Base-by-base conservation (phyloP, 2,329 filamentous ascomycete genomes). In the Alternaria arbusti region DNA sequence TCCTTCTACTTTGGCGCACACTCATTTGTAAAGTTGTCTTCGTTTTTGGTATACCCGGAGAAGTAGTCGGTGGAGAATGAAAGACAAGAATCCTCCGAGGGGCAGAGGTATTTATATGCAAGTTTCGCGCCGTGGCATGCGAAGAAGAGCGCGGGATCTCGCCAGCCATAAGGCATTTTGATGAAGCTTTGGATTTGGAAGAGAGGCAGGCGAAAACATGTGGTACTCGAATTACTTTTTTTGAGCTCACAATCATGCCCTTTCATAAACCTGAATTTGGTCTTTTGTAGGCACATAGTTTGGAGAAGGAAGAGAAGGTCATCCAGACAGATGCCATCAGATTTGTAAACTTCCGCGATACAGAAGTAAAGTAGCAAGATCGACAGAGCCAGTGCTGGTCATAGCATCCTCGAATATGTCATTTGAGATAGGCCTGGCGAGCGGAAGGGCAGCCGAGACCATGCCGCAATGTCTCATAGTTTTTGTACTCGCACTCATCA, bases 1-100 rank as follows among this genome's bases (percentile, higher is more conserved):
- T 0, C 4, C 5, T 5, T 15, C 0, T 9, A 36, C 13, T 36
- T 36, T 5, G 32, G 15, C 15, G 15, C 32, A 36, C 32, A n/a
- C 32, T 36, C 32, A 36, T 36, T 13, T 15, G 0, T 1, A 15
- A 2, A 2, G 5, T 6, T 0, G 0, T 12, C 0, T 2, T 15
- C 3, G 1, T 0, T 36, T 36, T 36, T 36, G 32, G 15, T 36
- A 36, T n/a, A 36, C 2, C 0, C 0, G 13, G 15, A n/a, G 0
- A 5, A 36, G 15, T 36, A 5, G 7, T 36, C 15, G 32, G 32
- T 36, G 4, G 30, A 36, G 15, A 9, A 36, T n/a, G 15, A 5
- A 9, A 36, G 32, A 15, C 15, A 5, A 3, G 15, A n/a, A 36
- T 2, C 1, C 4, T 9, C 13, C 4, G 7, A n/a, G 0, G 0